phyloP scores from a whole-genome alignment of 768 basidiomycete species.

The Tricholoma sp. region DNA sequence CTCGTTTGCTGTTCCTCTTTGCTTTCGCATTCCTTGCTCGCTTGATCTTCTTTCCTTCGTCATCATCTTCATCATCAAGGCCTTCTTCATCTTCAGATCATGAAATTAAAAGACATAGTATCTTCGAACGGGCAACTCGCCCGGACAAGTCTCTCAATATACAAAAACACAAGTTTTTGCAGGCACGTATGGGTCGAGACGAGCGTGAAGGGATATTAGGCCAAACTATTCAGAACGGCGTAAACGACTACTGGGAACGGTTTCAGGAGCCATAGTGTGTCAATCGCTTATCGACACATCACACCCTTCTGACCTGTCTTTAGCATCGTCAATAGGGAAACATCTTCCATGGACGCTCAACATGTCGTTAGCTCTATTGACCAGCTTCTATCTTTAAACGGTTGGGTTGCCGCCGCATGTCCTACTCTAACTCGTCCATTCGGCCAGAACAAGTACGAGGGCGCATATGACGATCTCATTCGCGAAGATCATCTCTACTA shows the following conservation, averaged over 20 bases:
- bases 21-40: conserved; percentile 29
- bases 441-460: conserved; percentile 81
- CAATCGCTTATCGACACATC: not conserved
- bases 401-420: conserved; percentile 96
- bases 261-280: conserved; percentile 90
- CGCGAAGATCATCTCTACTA: conserved; percentile 85
- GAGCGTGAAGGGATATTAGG: conserved; percentile 77
- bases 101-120: conserved; percentile 46
- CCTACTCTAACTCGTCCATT: conserved; percentile 94
- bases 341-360: conserved; percentile 86
- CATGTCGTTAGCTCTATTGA: conserved; percentile 87
- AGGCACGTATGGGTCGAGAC: conserved; percentile 85
- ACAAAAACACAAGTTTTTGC: conserved; percentile 83
- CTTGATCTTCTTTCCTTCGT: conserved; percentile 29
- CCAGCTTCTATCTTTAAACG: conserved; percentile 90
- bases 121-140: conserved; percentile 50
- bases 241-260: conserved; percentile 85
- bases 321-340: conserved; percentile 79
- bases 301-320: not conserved
- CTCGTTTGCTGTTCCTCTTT: conserved; percentile 34
- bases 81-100: conserved; percentile 29
- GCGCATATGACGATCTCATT: conserved; percentile 86
- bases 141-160: conserved; percentile 82
- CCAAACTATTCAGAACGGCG: conserved; percentile 69
- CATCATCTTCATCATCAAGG: conserved; percentile 31